These are phyloP conservation scores for Diaporthe amygdali DNA, from an alignment of 2,329 filamentous ascomycete species.

Conservation along the genomic window DNA sequence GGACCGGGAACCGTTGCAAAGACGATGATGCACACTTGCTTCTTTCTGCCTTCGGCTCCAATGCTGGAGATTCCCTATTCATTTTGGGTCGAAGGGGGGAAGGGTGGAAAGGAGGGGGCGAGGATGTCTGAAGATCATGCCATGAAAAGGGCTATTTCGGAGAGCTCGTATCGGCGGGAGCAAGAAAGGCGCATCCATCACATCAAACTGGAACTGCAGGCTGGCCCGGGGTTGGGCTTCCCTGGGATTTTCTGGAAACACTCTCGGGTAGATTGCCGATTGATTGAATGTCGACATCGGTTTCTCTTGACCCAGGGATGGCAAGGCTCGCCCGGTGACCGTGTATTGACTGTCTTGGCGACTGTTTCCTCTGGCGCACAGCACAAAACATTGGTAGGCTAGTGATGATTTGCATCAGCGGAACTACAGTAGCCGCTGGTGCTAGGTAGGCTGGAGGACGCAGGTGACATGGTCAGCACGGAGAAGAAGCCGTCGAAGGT, in stretches of 20 bases:
- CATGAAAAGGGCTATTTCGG: neutral
- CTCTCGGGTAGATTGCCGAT: constrained; percentile 16
- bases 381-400: neutral
- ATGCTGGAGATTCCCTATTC: neutral
- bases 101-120: no score
- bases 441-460: neutral
- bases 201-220: neutral
- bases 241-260: constrained; percentile 5
- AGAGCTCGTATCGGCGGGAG: constrained; percentile 11
- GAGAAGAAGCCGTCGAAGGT: neutral
- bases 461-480: neutral
- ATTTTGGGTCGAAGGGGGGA: neutral
- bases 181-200: neutral
- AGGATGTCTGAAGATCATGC: constrained; percentile 4
- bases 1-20: constrained; percentile 11
- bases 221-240: neutral
- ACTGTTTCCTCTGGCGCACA: neutral
- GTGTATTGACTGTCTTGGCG: neutral
- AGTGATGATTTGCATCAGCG: constrained; percentile 11
- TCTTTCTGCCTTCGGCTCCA: neutral
- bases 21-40: neutral
- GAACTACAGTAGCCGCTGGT: constrained; percentile 4
- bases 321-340: neutral
- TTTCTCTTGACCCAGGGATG: neutral
- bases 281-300: constrained; percentile 4